Evolutionary conservation across 2,329 filamentous ascomycete genomes (phyloP), one percentile per base, ranked within the genome.

Genomic region (Venturiaceae sp.): DNA sequence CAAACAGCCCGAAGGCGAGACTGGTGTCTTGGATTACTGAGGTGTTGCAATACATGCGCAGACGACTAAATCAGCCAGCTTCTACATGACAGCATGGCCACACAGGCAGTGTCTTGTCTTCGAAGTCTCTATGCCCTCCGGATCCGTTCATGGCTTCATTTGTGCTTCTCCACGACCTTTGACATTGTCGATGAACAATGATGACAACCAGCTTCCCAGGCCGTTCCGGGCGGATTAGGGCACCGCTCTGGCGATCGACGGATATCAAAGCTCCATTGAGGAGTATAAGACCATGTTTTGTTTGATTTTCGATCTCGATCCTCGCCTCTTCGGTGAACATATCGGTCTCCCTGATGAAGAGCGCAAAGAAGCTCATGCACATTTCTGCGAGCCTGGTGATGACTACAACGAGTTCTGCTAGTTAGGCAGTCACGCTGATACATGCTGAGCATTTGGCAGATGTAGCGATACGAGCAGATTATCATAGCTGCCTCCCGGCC

Each of bases 21-120:
- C 77, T 30, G 76, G 77, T 11, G 69, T 79, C 53, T 75, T 77
- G 58, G 77, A 79, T 62, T 79, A 74, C 54, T 74, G 61, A 66
- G 9, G 13, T n/a, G n/a, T n/a, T n/a, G n/a, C n/a, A n/a, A n/a
- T n/a, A n/a, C n/a, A n/a, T n/a, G n/a, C n/a, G n/a, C n/a, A n/a
- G n/a, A n/a, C n/a, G n/a, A n/a, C n/a, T n/a, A n/a, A n/a, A n/a
- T n/a, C n/a, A n/a, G n/a, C n/a, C n/a, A n/a, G n/a, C n/a, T n/a
- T n/a, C n/a, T n/a, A n/a, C n/a, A n/a, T n/a, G n/a, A n/a, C n/a
- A n/a, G n/a, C n/a, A n/a, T n/a, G n/a, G n/a, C n/a, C n/a, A n/a
- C n/a, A n/a, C n/a, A n/a, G n/a, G n/a, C n/a, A n/a, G n/a, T n/a
- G n/a, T n/a, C n/a, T n/a, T n/a, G n/a, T n/a, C n/a, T n/a, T n/a